Evolutionary conservation across 176 grass and related monocot species (phyloP).

Genomic region (Tuctoria greenei): DNA sequence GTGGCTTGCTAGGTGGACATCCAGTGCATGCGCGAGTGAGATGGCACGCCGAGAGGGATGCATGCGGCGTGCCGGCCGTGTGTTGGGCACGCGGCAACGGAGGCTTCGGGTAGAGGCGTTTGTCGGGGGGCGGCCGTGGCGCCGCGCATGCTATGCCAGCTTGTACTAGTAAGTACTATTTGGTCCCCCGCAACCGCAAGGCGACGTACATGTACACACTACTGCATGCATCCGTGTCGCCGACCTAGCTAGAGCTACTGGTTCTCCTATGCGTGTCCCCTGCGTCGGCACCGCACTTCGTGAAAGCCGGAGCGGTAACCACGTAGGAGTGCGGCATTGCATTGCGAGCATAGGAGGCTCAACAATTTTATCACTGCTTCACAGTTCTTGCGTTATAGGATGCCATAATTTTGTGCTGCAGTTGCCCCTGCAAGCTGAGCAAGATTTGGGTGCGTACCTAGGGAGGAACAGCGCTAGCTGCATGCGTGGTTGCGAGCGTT

Average conservation of each 20-base stretch:
- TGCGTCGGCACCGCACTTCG: not conserved
- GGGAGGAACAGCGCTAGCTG: too few species aligned
- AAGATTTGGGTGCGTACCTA: too few species aligned
- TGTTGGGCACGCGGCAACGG: slow-evolving; percentile 16
- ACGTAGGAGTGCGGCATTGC: too few species aligned
- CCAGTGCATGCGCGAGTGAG: not conserved
- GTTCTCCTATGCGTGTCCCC: slow-evolving; percentile 24
- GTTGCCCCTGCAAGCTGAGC: too few species aligned
- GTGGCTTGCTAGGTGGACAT: slow-evolving; percentile 1
- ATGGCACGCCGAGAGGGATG: not conserved
- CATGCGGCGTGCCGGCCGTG: slow-evolving; percentile 2
- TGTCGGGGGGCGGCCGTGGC: slow-evolving; percentile 2
- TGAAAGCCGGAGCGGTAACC: slow-evolving; percentile 34
- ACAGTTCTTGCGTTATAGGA: too few species aligned
- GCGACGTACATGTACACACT: not conserved
- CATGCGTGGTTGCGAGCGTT: too few species aligned
- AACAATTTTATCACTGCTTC: too few species aligned
- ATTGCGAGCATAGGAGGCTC: too few species aligned
- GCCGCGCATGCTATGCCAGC: slow-evolving; percentile 1
- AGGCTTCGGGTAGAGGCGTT: not conserved
- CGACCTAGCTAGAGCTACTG: not conserved
- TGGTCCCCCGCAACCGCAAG: slow-evolving; percentile 23
- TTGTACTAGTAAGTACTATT: too few species aligned
- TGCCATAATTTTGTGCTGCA: not conserved
- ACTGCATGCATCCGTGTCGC: not conserved